Percentiles rank a stretch among this genome's conserved stretches.
Evolutionary conservation across 768 basidiomycete species (phyloP).

Genomic region (Saitozyma podzolica): DNA sequence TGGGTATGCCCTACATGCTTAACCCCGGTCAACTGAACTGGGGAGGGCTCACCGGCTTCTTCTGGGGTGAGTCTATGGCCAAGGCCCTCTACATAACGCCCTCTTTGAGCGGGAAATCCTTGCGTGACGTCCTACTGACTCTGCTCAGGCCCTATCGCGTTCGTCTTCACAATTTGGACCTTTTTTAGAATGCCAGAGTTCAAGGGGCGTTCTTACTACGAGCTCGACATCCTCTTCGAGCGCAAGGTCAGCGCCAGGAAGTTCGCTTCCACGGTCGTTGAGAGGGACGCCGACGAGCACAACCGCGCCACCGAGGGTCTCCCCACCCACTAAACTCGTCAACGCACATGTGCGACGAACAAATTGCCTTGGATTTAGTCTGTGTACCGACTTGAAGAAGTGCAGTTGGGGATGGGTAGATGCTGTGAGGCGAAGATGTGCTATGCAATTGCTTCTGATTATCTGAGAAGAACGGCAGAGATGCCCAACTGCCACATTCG

Average conservation of each 20-base stretch:
- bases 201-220: conserved; percentile 38
- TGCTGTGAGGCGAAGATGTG: background rate
- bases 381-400: background rate
- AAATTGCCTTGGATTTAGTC: background rate
- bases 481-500: background rate
- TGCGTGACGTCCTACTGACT: too few relatives aligned
- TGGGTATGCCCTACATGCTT: conserved; percentile 39
- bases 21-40: conserved; percentile 17
- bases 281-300: conserved; percentile 9
- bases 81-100: too few relatives aligned
- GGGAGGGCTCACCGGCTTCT: background rate
- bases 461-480: background rate
- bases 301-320: background rate
- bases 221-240: conserved; percentile 47
- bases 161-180: conserved; percentile 4
- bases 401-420: background rate
- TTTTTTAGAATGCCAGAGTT: conserved; percentile 37
- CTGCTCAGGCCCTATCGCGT: background rate
- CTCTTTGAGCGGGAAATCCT: too few relatives aligned
- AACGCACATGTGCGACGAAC: background rate
- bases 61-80: too few relatives aligned
- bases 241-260: conserved; percentile 25
- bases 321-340: background rate
- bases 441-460: background rate
- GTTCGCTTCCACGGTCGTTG: conserved; percentile 22